Evolutionary conservation across 208 protist genomes (phyloP).

Genomic region (Acanthamoeba rhysodes): DNA sequence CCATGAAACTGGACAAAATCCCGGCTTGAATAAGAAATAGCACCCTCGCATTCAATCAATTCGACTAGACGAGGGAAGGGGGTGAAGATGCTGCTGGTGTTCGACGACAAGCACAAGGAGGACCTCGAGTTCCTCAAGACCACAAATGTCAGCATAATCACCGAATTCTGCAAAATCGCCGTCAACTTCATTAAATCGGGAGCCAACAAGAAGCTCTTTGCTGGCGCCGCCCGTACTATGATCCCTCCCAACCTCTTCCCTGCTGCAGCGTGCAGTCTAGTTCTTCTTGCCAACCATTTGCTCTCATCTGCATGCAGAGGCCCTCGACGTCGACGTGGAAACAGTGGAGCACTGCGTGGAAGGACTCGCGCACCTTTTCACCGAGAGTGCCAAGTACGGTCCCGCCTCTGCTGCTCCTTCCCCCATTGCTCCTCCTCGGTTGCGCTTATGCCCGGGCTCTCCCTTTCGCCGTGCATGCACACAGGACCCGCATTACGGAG

Average conservation of each 20-base stretch:
- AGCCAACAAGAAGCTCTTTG: conserved; percentile 73
- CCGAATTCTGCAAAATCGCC: conserved; percentile 76
- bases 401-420: not conserved
- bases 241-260: no score
- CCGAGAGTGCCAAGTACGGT: conserved; percentile 35
- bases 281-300: no score
- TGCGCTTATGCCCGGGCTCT: not conserved
- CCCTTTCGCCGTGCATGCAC: no score
- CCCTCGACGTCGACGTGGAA: conserved; percentile 19
- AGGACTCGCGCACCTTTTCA: conserved; percentile 52
- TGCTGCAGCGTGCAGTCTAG: no score
- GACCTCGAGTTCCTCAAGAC: conserved; percentile 70
- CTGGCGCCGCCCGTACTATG: conserved; percentile 69
- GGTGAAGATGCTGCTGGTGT: conserved; percentile 60
- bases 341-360: conserved; percentile 74
- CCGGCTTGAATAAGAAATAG: no score
- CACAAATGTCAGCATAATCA: not conserved
- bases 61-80: no score
- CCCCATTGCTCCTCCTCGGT: no score
- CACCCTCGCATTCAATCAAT: no score
- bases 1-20: no score
- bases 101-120: conserved; percentile 77
- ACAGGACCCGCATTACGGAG: conserved; percentile 54
- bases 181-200: conserved; percentile 73
- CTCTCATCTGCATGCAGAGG: not conserved